Evolutionary conservation across 345 rosid species (phyloP).

Genomic region (Cochlearia excelsa): DNA sequence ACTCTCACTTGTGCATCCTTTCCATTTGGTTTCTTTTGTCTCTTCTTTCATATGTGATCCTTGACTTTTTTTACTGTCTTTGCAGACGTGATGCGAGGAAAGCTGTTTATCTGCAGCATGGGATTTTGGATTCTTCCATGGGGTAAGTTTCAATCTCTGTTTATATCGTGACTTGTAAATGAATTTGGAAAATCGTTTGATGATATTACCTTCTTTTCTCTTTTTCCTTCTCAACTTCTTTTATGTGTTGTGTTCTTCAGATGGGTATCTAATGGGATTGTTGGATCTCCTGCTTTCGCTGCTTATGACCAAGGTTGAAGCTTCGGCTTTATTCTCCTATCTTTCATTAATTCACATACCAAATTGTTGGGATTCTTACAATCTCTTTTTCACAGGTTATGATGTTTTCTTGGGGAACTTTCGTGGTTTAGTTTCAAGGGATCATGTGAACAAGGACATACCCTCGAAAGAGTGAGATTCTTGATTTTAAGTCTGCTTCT

Average conservation of each 20-base stretch:
- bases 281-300: conserved; percentile 98
- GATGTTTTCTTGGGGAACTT: conserved; percentile 95
- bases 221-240: conserved; percentile 8
- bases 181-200: conserved; percentile 9
- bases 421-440: conserved; percentile 90
- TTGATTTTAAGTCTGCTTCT: conserved; percentile 8
- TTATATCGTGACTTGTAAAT: conserved; percentile 9
- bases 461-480: conserved; percentile 70
- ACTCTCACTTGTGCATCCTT: conserved; percentile 6
- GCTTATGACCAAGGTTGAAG: conserved; percentile 93
- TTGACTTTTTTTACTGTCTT: conserved; percentile 20
- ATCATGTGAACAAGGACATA: conserved; percentile 77
- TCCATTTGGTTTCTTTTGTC: conserved; percentile 12
- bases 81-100: conserved; percentile 87
- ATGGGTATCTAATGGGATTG: conserved; percentile 95
- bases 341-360: conserved; percentile 1
- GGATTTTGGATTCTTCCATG: conserved; percentile 91
- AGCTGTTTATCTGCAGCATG: conserved; percentile 91
- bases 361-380: conserved; percentile 3
- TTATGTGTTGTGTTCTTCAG: conserved; percentile 39
- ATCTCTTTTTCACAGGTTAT: conserved; percentile 53
- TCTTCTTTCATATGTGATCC: conserved; percentile 2
- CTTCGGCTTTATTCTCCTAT: conserved; percentile 11
- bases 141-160: conserved; percentile 55
- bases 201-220: conserved; percentile 1